Evolutionary conservation across 1,139 yeast genomes (phyloP).

Genomic region (Fermentozyma sake): DNA sequence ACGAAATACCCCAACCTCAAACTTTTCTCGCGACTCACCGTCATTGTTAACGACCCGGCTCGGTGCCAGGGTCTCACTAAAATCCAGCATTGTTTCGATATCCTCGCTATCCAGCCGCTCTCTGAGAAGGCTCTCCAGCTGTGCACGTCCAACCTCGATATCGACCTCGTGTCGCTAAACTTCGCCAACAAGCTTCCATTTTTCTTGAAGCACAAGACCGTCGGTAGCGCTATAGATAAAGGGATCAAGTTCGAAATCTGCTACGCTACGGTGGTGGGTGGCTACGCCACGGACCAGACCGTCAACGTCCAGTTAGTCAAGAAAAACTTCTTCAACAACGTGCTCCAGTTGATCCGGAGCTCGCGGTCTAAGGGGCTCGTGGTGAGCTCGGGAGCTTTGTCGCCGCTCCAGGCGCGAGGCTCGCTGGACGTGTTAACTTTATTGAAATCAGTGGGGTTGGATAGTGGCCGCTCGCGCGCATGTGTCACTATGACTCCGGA

Average conservation of each 20-base stretch:
- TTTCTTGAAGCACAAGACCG: slow-evolving; percentile 75
- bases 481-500: slow-evolving; percentile 60
- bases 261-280: slow-evolving; percentile 52
- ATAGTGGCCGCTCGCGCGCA: slow-evolving; percentile 55
- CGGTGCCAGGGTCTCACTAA: slow-evolving; percentile 68
- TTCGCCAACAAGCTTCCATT: slow-evolving; percentile 65
- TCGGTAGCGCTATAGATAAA: slow-evolving; percentile 76
- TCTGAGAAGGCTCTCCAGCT: slow-evolving; percentile 76
- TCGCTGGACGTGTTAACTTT: slow-evolving; percentile 67
- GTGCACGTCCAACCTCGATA: slow-evolving; percentile 67
- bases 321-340: slow-evolving; percentile 63
- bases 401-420: slow-evolving; percentile 57
- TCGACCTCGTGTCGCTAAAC: slow-evolving; percentile 76
- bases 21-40: slow-evolving; percentile 68
- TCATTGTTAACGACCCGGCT: slow-evolving; percentile 72
- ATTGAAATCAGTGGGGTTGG: slow-evolving; percentile 65
- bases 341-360: slow-evolving; percentile 75
- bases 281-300: slow-evolving; percentile 21
- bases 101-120: slow-evolving; percentile 76
- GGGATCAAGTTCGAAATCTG: slow-evolving; percentile 82
- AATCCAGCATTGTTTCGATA: slow-evolving; percentile 62
- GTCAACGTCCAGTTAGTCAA: slow-evolving; percentile 32
- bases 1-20: slow-evolving; percentile 40
- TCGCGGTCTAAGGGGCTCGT: slow-evolving; percentile 77
- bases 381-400: slow-evolving; percentile 69